These are phyloP conservation scores for Aspergillus aculeatinus DNA, from an alignment of 2,329 filamentous ascomycete species.

Conservation along the genomic window DNA sequence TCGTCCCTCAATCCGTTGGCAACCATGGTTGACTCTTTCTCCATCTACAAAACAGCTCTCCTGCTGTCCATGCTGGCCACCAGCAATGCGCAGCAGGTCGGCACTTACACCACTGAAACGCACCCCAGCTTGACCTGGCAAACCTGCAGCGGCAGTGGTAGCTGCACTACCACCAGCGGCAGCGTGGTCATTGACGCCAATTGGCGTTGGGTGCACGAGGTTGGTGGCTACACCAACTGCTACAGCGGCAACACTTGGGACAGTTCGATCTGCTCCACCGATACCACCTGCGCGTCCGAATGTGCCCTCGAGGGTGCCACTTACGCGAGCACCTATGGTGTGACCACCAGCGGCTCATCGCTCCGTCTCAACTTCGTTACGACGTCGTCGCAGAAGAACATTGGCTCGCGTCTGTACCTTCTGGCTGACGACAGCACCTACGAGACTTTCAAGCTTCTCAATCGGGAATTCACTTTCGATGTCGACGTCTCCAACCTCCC, in stretches of 20 bases:
- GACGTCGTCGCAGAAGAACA: constrained; percentile 33
- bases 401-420: constrained; percentile 61
- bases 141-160: constrained; percentile 50
- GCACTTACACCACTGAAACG: constrained; percentile 21
- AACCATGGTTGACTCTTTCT: constrained; percentile 15
- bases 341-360: constrained; percentile 50
- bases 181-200: constrained; percentile 56
- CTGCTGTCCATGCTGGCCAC: constrained; percentile 15
- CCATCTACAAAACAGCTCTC: constrained; percentile 18
- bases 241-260: constrained; percentile 57
- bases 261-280: constrained; percentile 48
- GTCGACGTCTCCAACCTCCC: constrained; percentile 67
- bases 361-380: constrained; percentile 53
- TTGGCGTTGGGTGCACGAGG: constrained; percentile 59
- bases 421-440: constrained; percentile 63
- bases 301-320: constrained; percentile 59
- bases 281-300: constrained; percentile 53
- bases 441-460: constrained; percentile 63
- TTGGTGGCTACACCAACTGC: constrained; percentile 54
- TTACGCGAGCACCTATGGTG: constrained; percentile 54
- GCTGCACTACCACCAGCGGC: constrained; percentile 52
- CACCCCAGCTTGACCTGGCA: constrained; percentile 55
- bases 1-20: background rate
- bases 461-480: constrained; percentile 70
- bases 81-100: constrained; percentile 24